Evolutionary conservation across 2,329 filamentous ascomycete species (phyloP).

Genomic region (Myriosclerotinia curreyana): DNA sequence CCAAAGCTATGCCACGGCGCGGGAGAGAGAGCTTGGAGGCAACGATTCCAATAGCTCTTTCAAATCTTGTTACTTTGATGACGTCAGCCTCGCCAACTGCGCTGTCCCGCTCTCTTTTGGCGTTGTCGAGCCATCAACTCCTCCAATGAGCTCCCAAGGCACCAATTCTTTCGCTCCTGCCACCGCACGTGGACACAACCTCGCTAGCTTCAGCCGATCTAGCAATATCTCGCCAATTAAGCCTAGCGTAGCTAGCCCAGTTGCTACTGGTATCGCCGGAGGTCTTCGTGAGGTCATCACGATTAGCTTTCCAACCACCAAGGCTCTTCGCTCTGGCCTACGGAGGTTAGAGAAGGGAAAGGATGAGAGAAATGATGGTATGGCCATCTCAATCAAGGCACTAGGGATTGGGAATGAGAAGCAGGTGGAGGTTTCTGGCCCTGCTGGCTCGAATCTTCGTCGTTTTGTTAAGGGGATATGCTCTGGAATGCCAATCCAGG

Average conservation of each 20-base stretch:
- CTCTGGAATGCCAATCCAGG: background rate
- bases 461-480: constrained; percentile 2
- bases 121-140: too few species aligned
- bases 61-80: background rate
- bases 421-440: constrained; percentile 3
- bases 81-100: background rate
- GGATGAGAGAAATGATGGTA: background rate
- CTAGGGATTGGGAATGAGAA: background rate
- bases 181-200: background rate
- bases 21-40: background rate
- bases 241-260: background rate
- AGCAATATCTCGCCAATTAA: too few species aligned
- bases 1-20: background rate
- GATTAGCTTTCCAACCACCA: background rate
- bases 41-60: background rate
- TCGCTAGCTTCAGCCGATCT: too few species aligned
- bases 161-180: too few species aligned
- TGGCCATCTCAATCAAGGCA: too few species aligned
- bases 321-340: background rate
- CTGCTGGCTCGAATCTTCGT: constrained; percentile 3
- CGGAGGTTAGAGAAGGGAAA: background rate
- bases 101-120: background rate
- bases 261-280: too few species aligned
- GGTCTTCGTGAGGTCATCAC: background rate
- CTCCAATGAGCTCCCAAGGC: background rate